Conservation (phyloP, 352 stramenopile species). For the Globisporangium spinosum region DNA sequence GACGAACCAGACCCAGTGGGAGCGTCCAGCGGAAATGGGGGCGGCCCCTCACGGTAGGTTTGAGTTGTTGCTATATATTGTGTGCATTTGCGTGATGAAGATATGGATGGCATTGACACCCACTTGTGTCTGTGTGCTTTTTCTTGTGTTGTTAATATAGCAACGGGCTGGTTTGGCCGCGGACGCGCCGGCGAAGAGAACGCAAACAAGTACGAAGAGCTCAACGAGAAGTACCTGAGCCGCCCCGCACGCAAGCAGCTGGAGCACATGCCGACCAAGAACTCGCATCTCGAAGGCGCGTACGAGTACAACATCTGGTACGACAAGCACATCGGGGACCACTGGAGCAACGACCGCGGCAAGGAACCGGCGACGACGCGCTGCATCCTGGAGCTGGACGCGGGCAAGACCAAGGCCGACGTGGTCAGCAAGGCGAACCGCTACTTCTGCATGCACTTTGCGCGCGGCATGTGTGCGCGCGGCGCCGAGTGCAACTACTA, state of each 20-base stretch:
- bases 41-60: conserved; percentile 67
- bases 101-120: not conserved
- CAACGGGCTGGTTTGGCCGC: conserved; percentile 92
- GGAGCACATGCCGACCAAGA: conserved; percentile 83
- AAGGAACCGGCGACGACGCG: conserved; percentile 86
- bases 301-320: conserved; percentile 97
- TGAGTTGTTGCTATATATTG: not conserved
- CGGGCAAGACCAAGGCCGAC: conserved; percentile 90
- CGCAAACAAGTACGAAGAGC: conserved; percentile 69
- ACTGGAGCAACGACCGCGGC: conserved; percentile 81
- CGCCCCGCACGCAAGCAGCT: conserved; percentile 89
- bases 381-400: conserved; percentile 82
- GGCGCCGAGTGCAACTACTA: conserved; percentile 91
- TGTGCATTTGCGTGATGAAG: not conserved
- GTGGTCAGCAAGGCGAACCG: conserved; percentile 77
- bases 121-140: not conserved
- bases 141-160: conserved; percentile 18
- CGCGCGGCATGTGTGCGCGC: conserved; percentile 86
- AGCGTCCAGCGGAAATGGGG: conserved; percentile 88
- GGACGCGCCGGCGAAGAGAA: conserved; percentile 73
- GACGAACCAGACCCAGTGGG: conserved; percentile 88
- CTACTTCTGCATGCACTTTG: conserved; percentile 93
- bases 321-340: conserved; percentile 90
- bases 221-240: conserved; percentile 83
- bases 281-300: conserved; percentile 86